These are phyloP conservation scores for Aspergillus hancockii DNA, from an alignment of 495 filamentous ascomycete genomes.

Conservation along the genomic window DNA sequence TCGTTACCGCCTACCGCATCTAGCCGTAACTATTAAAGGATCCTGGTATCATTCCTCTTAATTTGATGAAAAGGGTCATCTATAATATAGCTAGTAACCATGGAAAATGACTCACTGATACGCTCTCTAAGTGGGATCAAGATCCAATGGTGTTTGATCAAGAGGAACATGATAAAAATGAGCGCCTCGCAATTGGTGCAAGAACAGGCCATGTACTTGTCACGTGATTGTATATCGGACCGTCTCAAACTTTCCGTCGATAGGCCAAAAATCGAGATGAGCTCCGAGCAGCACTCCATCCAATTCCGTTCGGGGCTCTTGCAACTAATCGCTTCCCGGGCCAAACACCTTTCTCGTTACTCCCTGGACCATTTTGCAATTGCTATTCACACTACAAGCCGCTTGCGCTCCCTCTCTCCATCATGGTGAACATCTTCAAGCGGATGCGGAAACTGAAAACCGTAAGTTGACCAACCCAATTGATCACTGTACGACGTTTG, in stretches of 20 bases:
- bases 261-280: constrained; percentile 4
- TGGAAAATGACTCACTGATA: background rate
- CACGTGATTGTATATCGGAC: constrained; percentile 20
- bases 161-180: background rate
- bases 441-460: constrained; percentile 77
- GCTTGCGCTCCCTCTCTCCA: constrained; percentile 28
- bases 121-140: background rate
- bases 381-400: background rate
- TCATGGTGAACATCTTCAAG: constrained; percentile 76
- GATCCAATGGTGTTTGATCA: background rate
- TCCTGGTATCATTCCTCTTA: background rate
- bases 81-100: background rate
- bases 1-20: constrained; percentile 21
- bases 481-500: constrained; percentile 1
- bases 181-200: background rate
- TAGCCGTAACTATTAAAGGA: constrained; percentile 1
- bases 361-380: background rate
- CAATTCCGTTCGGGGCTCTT: background rate
- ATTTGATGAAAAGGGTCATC: background rate
- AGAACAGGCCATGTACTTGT: background rate
- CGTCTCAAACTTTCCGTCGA: constrained; percentile 22
- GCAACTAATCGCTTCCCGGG: background rate
- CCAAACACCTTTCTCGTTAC: background rate
- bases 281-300: constrained; percentile 5
- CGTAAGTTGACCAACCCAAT: constrained; percentile 53